Evolutionary conservation across 2,329 filamentous ascomycete species (phyloP).

Genomic region (Aspergillus neoniger): DNA sequence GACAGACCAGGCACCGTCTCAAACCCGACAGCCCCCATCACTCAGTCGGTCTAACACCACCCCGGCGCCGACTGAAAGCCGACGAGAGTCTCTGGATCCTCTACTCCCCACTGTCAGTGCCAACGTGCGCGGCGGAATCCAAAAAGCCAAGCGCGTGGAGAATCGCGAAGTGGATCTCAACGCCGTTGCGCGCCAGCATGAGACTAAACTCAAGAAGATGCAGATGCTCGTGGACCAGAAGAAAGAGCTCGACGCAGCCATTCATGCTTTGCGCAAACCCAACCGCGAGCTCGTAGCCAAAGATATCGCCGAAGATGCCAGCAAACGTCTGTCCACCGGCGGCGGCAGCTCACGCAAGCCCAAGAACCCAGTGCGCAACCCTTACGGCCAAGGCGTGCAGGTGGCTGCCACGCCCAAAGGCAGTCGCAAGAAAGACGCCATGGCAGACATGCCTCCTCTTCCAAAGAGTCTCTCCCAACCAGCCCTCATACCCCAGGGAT

Average conservation of each 20-base stretch:
- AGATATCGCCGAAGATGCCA: constrained; percentile 47
- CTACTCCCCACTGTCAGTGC: constrained; percentile 37
- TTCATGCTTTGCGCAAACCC: constrained; percentile 49
- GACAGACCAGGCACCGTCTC: constrained; percentile 43
- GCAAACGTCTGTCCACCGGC: constrained; percentile 35
- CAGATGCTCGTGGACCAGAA: constrained; percentile 49
- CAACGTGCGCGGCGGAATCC: constrained; percentile 46
- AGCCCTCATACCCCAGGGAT: constrained; percentile 29
- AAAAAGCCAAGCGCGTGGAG: constrained; percentile 47
- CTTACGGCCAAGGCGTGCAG: constrained; percentile 47
- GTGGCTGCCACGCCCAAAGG: constrained; percentile 52
- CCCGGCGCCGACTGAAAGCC: constrained; percentile 41
- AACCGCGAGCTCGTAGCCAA: constrained; percentile 50
- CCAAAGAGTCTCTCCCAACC: constrained; percentile 31
- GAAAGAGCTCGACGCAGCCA: constrained; percentile 52
- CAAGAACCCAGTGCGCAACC: constrained; percentile 46
- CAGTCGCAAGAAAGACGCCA: constrained; percentile 36
- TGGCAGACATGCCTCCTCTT: constrained; percentile 29
- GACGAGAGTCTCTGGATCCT: constrained; percentile 46
- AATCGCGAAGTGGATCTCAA: constrained; percentile 54
- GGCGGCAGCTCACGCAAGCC: constrained; percentile 39
- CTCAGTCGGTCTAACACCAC: constrained; percentile 47
- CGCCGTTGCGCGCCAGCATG: constrained; percentile 46
- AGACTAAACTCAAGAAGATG: constrained; percentile 50
- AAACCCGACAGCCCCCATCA: constrained; percentile 36